phyloP scores from a whole-genome alignment of 75 land plant species.

The Gnetum montanum region DNA sequence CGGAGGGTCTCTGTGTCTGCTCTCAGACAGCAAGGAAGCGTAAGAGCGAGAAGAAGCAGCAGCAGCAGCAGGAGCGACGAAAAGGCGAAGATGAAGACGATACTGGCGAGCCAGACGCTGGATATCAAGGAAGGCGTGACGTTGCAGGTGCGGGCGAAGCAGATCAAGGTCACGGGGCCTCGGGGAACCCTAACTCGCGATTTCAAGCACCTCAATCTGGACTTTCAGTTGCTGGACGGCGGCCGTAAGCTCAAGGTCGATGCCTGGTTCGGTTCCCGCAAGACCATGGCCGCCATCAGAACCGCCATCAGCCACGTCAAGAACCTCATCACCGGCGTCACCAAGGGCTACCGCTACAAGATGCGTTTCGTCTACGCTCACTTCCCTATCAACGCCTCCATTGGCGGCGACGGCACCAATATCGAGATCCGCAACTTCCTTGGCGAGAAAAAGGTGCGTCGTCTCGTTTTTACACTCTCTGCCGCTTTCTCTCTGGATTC shows the following conservation, averaged over 20 bases:
- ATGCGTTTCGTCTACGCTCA: conserved; percentile 90
- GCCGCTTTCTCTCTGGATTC: too few relatives aligned
- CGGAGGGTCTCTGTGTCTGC: too few relatives aligned
- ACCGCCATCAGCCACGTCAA: conserved; percentile 73
- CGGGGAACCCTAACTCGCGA: conserved; percentile 51
- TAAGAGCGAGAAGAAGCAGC: too few relatives aligned
- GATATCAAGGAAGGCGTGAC: conserved; percentile 67
- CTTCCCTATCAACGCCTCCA: conserved; percentile 79
- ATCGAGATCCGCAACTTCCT: conserved; percentile 91
- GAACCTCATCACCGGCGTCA: conserved; percentile 81
- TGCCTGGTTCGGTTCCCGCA: conserved; percentile 81
- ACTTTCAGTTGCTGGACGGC: conserved; percentile 22
- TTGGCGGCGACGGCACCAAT: conserved; percentile 24
- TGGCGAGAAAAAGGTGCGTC: conserved; percentile 75
- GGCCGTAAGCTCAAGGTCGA: conserved; percentile 69
- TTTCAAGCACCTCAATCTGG: conserved; percentile 59
- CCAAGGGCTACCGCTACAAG: conserved; percentile 78
- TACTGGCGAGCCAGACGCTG: conserved; percentile 55
- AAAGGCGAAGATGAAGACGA: conserved; percentile 50
- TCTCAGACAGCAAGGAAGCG: too few relatives aligned
- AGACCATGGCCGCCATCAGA: conserved; percentile 76
- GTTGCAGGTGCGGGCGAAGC: conserved; percentile 61
- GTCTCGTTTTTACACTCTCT: too few relatives aligned
- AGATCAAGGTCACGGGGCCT: conserved; percentile 58
- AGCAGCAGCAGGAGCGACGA: conserved; percentile 10